phyloP scores from a whole-genome alignment of 306 rosid genomes.

The Casuarina glauca region DNA sequence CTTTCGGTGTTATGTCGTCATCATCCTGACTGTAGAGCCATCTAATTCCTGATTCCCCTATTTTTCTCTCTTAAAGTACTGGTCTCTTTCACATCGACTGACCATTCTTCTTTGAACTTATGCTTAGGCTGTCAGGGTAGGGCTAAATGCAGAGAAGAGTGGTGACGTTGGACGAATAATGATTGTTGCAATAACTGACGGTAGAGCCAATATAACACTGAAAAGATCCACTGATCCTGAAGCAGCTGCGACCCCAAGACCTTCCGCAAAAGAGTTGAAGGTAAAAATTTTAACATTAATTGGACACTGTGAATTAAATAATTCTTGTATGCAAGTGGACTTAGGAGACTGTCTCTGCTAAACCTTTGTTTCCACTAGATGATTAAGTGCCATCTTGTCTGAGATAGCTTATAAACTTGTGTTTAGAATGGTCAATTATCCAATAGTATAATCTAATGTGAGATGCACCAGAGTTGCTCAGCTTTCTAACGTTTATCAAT shows the following conservation, averaged over 20 bases:
- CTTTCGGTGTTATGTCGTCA: background rate
- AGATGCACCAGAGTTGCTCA: background rate
- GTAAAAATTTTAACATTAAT: constrained; percentile 37
- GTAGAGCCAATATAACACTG: constrained; percentile 93
- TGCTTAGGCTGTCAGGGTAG: constrained; percentile 88
- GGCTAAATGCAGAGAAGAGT: constrained; percentile 97
- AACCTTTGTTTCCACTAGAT: background rate
- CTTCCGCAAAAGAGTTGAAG: constrained; percentile 86
- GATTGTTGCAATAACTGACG: constrained; percentile 96
- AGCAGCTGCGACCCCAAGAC: constrained; percentile 70
- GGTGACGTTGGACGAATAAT: constrained; percentile 94
- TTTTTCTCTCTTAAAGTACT: background rate
- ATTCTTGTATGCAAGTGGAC: background rate
- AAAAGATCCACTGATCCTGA: constrained; percentile 91
- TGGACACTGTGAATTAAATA: background rate
- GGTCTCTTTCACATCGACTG: constrained; percentile 28
- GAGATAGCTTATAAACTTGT: background rate
- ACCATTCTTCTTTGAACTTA: constrained; percentile 20
- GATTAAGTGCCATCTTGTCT: background rate
- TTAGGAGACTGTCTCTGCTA: background rate
- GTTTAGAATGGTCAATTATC: background rate
- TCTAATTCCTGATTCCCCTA: constrained; percentile 15
- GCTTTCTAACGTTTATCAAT: background rate
- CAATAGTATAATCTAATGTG: background rate
- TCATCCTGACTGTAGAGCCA: constrained; percentile 4